phyloP scores from a whole-genome alignment of 2,329 filamentous ascomycete species.

The Aureobasidium sp. region DNA sequence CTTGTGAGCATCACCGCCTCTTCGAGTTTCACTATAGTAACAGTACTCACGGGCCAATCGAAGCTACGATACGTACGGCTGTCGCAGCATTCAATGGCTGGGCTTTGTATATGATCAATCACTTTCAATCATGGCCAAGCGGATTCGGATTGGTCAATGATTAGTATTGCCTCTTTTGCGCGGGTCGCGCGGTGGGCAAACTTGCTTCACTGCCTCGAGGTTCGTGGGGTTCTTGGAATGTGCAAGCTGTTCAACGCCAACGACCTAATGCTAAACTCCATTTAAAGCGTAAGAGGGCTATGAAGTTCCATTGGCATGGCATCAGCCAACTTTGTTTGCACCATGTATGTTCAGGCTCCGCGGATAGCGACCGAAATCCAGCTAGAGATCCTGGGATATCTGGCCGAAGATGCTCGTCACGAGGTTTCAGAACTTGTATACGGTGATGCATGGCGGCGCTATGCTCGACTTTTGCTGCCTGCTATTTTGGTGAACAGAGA shows the following conservation, averaged over 20 bases:
- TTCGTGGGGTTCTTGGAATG: too few relatives aligned
- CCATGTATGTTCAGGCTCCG: neutral
- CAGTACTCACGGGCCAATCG: neutral
- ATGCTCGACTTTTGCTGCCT: neutral
- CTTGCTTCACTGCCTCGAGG: too few relatives aligned
- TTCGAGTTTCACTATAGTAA: neutral
- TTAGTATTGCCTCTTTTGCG: neutral
- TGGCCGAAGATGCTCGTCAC: constrained; percentile 2
- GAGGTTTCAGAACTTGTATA: neutral
- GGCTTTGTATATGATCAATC: neutral
- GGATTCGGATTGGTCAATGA: neutral
- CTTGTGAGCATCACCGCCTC: neutral
- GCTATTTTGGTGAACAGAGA: neutral
- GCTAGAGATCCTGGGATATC: neutral
- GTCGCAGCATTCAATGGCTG: neutral
- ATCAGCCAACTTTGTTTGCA: neutral
- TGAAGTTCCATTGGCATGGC: neutral
- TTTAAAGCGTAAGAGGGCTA: neutral
- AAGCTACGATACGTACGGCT: neutral
- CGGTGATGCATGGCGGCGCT: constrained; percentile 3
- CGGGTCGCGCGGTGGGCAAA: neutral
- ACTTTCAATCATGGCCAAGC: neutral
- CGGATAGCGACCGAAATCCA: neutral
- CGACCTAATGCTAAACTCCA: neutral
- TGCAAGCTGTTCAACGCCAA: neutral